Evolutionary conservation across 2,329 filamentous ascomycete species (phyloP).

Genomic region (Cladosporium sp.): DNA sequence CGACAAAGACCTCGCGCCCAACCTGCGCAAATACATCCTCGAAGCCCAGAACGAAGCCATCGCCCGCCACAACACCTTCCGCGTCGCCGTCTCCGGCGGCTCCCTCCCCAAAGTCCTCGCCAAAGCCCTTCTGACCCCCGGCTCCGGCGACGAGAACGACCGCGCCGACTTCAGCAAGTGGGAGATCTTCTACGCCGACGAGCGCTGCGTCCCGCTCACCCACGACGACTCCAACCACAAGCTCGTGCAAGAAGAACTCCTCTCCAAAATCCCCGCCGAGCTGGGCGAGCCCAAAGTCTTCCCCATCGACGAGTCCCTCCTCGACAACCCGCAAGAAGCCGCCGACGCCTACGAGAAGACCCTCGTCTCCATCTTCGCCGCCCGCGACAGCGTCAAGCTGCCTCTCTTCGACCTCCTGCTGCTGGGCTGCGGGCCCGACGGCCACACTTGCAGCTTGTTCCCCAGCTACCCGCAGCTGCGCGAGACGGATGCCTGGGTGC

Average conservation of each 20-base stretch:
- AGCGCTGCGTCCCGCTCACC: constrained; percentile 89
- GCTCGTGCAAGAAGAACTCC: constrained; percentile 80
- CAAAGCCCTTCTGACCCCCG: constrained; percentile 69
- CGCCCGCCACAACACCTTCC: constrained; percentile 79
- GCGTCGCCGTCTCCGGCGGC: constrained; percentile 89
- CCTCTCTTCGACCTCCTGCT: constrained; percentile 94
- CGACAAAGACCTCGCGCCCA: constrained; percentile 69
- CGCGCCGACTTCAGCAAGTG: constrained; percentile 78
- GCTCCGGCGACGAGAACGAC: constrained; percentile 59
- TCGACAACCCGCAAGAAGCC: constrained; percentile 84
- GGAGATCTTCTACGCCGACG: constrained; percentile 98
- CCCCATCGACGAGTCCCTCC: constrained; percentile 69
- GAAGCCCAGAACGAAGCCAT: constrained; percentile 79
- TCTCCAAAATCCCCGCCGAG: constrained; percentile 79
- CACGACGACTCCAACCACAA: constrained; percentile 93
- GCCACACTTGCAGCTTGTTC: constrained; percentile 96
- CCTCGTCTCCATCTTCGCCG: constrained; percentile 83
- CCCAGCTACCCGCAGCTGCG: constrained; percentile 84
- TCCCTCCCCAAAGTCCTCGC: constrained; percentile 88
- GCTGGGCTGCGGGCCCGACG: constrained; percentile 91
- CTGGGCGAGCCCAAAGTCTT: constrained; percentile 71
- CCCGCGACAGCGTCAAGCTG: constrained; percentile 88
- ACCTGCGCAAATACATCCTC: constrained; percentile 80
- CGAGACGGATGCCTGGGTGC: constrained; percentile 88
- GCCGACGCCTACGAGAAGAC: constrained; percentile 91